Conservation (phyloP, 805 yeast species). For the Wickerhamomyces canadensis region DNA sequence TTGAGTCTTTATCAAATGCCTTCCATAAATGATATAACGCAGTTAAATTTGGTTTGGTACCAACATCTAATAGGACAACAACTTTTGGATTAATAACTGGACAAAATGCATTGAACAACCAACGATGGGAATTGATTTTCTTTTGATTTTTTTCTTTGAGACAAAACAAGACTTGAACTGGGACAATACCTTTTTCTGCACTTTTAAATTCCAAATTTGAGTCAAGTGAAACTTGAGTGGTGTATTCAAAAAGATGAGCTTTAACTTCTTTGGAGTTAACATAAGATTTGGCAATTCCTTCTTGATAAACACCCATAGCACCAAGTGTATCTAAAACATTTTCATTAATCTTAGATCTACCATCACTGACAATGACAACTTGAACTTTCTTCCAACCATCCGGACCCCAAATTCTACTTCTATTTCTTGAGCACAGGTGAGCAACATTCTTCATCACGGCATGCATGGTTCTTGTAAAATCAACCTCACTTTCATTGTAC, state of each 20-base stretch:
- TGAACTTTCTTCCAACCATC: conserved; percentile 97
- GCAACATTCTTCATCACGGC: conserved; percentile 91
- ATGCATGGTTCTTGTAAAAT: conserved; percentile 90
- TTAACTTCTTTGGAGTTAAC: conserved; percentile 89
- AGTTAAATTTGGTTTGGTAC: conserved; percentile 86
- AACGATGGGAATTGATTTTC: conserved; percentile 94
- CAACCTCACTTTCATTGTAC: conserved; percentile 92
- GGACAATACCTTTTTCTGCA: conserved; percentile 83
- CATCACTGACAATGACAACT: conserved; percentile 88
- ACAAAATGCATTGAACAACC: conserved; percentile 95
- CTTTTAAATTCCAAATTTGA: conserved; percentile 87
- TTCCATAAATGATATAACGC: conserved; percentile 95
- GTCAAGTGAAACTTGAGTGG: conserved; percentile 91
- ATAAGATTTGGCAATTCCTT: conserved; percentile 90
- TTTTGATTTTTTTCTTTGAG: conserved; percentile 88
- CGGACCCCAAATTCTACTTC: conserved; percentile 89
- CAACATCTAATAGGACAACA: conserved; percentile 88
- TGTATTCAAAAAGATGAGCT: conserved; percentile 93
- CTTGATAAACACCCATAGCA: conserved; percentile 96
- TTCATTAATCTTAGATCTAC: conserved; percentile 81
- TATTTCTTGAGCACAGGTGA: conserved; percentile 74
- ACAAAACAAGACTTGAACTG: conserved; percentile 91
- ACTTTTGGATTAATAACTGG: conserved; percentile 91
- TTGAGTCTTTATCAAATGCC: conserved; percentile 92
- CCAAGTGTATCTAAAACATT: conserved; percentile 85